Evolutionary conservation across 1,284 basidiomycete species (phyloP), one percentile per base, ranked within the genome.

Genomic region (Puccinia horiana): DNA sequence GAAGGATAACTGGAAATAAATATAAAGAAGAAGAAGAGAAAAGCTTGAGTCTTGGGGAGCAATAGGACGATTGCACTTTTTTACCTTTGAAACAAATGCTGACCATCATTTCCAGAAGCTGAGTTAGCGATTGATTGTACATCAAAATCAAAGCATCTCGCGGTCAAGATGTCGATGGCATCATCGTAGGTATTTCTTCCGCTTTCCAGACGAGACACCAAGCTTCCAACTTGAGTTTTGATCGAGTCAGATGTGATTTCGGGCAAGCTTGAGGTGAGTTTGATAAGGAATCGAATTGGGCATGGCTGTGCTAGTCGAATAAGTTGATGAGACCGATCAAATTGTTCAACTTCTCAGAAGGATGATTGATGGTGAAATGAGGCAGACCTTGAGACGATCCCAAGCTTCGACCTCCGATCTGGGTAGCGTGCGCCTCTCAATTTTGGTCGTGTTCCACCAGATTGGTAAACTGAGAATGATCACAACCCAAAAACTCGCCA

Each of bases 361-460:
- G 42, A 42, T 26, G 26, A 44, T 47, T 40, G 9, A 42, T 1
- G 6, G 65, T 35, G n/a, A 37, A 8, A 52, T 20, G 37, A 70
- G n/a, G 20, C 74, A 69, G 42, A 80, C 75, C 26, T 70, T 72
- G 37, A 80, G 69, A 29, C 67, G 44, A 11, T 89, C 87, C 85
- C 91, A 90, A n/a, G 88, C 88, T 61, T 87, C 87, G 42, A 95
- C 91, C 54, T 90, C 89, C 78, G 88, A 87, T n/a, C 89, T 88
- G 1, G 94, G 94, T 23, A 96, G 88, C 0, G 92, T 88, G 20
- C 93, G 89, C 42, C 94, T 90, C 86, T 94, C 90, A 56, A 96
- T 95, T 83, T 92, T 93, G 2, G 95, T 96, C 32, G 93, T 92
- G 69, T 89, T 89, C 93, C 93, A 96, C 95, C 95, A 97, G 67